A percentile compares a stretch with the other conserved stretches of the same genome.
phyloP scores from a whole-genome alignment of 2,329 filamentous ascomycete genomes.

The Phoma sp. region DNA sequence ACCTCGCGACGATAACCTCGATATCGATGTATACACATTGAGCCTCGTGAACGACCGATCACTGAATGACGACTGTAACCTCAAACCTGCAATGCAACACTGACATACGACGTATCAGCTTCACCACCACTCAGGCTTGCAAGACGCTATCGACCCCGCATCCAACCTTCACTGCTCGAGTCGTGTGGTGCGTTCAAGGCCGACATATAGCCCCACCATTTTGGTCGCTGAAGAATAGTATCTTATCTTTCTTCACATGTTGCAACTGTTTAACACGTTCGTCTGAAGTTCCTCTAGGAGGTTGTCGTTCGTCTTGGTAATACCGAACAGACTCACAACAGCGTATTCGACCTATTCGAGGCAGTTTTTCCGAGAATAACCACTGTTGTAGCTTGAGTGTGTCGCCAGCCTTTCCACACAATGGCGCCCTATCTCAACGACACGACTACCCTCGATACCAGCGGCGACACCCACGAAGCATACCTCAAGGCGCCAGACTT shows the following conservation, averaged over 20 bases:
- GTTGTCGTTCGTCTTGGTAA: no score
- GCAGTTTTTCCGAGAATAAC: no score
- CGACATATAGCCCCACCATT: background rate
- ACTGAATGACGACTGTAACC: background rate
- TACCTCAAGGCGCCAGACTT: slow-evolving; percentile 26
- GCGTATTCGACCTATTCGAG: no score
- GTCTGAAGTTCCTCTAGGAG: background rate
- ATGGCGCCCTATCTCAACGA: slow-evolving; percentile 5
- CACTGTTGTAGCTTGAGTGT: no score
- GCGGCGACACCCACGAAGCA: background rate
- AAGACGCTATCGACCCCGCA: slow-evolving; percentile 3
- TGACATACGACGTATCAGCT: background rate
- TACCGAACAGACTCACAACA: no score
- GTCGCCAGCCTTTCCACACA: no score
- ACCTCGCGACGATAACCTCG: slow-evolving; percentile 20
- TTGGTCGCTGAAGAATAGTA: background rate
- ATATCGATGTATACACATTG: slow-evolving; percentile 4
- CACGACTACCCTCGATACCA: background rate
- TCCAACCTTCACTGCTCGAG: background rate
- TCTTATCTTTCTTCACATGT: background rate
- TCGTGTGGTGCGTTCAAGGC: background rate
- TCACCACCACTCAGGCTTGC: background rate
- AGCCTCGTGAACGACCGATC: background rate
- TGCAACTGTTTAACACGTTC: no score
- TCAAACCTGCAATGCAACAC: slow-evolving; percentile 33